Evolutionary conservation across 2,329 filamentous ascomycete genomes (phyloP), one percentile per base, ranked within the genome.

Genomic region (Chrysoporthe puriensis): DNA sequence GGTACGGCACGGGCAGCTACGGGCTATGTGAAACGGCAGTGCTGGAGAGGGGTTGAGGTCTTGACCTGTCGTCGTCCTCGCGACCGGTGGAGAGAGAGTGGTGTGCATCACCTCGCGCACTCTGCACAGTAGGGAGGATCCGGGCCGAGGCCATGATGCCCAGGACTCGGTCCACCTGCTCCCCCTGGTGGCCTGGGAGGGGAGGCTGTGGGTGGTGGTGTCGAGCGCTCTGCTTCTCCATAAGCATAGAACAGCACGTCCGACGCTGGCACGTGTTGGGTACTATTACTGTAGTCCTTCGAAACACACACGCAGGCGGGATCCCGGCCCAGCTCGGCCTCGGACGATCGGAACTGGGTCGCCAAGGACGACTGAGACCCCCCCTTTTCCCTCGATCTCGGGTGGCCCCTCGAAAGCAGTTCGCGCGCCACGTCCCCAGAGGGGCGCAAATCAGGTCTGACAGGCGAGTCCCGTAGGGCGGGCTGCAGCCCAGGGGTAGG

Each of bases 401-500:
- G 36, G 36, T 6, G 36, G 36, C 46, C 46, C 50, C 26, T 54
- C 21, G 21, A 34, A 44, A 16, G 13, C 50, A 16, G 50, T 21
- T 54, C 50, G 50, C 50, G 50, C 50, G 50, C 50, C 64, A 62
- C 67, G 50, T 57, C 34, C 59, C 26, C 52, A 21, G n/a, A 63
- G 43, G 52, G n/a, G 46, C 32, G 54, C 64, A 50, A 62, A 64
- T 18, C 59, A 56, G 13, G 36, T 32, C 52, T 42, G 7, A 67
- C 61, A 69, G 67, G 67, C 67, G 65, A 69, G 42, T 67, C 46
- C 68, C 68, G 62, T 69, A 64, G 57, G 65, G 68, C 68, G 65
- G 56, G 58, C 65, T 69, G 67, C 63, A 66, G 60, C 21, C 61
- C 63, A 46, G 52, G 63, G 63, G 34, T 59, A n/a, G 40, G 16